Conservation (phyloP, 176 grass and related monocot genomes). For the Puccinellia tenuiflora region DNA sequence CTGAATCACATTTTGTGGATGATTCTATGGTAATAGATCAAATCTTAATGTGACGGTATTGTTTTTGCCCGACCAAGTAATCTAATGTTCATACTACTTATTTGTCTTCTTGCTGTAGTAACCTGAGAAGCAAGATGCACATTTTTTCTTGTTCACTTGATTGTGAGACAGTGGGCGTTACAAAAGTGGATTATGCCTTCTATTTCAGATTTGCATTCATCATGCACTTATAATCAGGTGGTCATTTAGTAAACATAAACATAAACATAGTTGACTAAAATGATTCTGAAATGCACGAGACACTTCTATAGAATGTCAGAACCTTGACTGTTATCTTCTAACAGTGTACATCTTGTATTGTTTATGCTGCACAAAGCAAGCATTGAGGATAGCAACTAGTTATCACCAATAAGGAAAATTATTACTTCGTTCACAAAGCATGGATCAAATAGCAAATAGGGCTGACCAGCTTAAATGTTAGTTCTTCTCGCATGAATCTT, state of each 20-base stretch:
- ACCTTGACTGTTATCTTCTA: constrained; percentile 12
- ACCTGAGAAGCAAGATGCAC: neutral
- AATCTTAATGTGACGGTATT: neutral
- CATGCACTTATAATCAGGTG: neutral
- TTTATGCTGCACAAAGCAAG: too few relatives aligned
- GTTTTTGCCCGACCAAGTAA: neutral
- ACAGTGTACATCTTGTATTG: too few relatives aligned
- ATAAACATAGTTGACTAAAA: neutral
- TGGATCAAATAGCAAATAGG: too few relatives aligned
- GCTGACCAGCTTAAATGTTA: too few relatives aligned
- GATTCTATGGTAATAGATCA: neutral
- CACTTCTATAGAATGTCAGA: neutral
- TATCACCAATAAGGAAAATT: too few relatives aligned
- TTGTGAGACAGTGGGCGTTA: neutral
- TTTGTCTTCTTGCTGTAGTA: neutral
- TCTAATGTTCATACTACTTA: neutral
- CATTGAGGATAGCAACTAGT: too few relatives aligned
- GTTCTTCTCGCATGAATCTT: too few relatives aligned
- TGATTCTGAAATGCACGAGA: neutral
- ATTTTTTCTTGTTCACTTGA: neutral
- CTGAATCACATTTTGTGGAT: neutral
- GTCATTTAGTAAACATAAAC: neutral
- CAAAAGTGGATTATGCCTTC: neutral
- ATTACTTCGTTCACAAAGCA: too few relatives aligned
- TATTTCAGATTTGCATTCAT: neutral